These are phyloP conservation scores for Phytophthora pseudosyringae DNA, from an alignment of 352 stramenopile genomes.

Conservation along the genomic window DNA sequence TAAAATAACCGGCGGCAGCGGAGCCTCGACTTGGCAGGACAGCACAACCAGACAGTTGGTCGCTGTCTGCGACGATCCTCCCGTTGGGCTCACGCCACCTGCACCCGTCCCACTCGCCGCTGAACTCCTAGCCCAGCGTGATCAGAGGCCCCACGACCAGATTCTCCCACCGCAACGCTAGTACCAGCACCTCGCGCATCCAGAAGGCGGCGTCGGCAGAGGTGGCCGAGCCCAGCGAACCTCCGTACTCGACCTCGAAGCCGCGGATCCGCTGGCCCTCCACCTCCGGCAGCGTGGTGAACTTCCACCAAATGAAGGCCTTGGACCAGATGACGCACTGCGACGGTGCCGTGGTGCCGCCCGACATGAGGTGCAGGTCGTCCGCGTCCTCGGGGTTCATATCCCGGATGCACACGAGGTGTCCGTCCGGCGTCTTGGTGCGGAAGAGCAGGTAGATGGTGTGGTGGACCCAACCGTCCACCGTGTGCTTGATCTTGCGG, in stretches of 20 bases:
- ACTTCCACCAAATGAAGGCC: conserved; percentile 75
- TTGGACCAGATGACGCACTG: conserved; percentile 65
- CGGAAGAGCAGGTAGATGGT: conserved; percentile 80
- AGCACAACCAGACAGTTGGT: conserved; percentile 1
- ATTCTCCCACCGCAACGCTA: conserved; percentile 63
- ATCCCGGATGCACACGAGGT: conserved; percentile 72
- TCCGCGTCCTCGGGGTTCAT: conserved; percentile 56
- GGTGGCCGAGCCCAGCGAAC: conserved; percentile 49
- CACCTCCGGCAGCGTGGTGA: conserved; percentile 50
- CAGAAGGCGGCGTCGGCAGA: conserved; percentile 55
- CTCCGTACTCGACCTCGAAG: conserved; percentile 68
- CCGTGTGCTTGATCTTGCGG: conserved; percentile 61
- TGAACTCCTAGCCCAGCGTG: conserved; percentile 41
- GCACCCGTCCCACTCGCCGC: conserved; percentile 24
- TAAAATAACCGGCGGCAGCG: conserved; percentile 33
- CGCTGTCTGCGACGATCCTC: conserved; percentile 9
- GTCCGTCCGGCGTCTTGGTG: conserved; percentile 67
- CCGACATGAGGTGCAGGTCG: conserved; percentile 38
- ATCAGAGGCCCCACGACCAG: conserved; percentile 57
- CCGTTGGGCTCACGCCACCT: conserved; percentile 3
- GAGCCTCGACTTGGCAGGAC: neutral
- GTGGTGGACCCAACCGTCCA: conserved; percentile 64
- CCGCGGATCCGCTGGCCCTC: conserved; percentile 33
- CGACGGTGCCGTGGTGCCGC: conserved; percentile 18
- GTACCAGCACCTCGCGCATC: conserved; percentile 64